phyloP scores from a whole-genome alignment of 345 rosid species.

The Corymbia maculata region DNA sequence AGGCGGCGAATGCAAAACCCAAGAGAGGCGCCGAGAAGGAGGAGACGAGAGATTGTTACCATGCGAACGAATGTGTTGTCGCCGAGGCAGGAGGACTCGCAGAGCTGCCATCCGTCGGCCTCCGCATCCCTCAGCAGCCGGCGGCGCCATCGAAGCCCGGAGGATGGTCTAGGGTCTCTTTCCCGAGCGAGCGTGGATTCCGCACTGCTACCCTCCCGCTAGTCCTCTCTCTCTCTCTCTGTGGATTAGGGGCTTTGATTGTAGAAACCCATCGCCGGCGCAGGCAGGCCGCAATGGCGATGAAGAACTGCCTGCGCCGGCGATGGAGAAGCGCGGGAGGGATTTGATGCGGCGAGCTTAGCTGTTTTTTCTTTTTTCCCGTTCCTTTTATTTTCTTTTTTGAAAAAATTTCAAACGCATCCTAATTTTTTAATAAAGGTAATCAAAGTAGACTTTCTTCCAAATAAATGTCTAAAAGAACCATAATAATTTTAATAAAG shows the following conservation, averaged over 20 bases:
- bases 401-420: too few relatives aligned
- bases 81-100: slow-evolving; percentile 92
- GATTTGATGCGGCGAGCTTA: not conserved
- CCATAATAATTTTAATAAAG: too few relatives aligned
- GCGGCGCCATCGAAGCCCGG: not conserved
- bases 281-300: not conserved
- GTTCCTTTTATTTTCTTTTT: too few relatives aligned
- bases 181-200: too few relatives aligned
- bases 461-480: too few relatives aligned
- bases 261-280: not conserved
- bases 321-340: not conserved
- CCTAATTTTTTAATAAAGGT: too few relatives aligned
- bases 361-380: not conserved
- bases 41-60: slow-evolving; percentile 12
- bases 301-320: not conserved
- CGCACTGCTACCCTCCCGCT: too few relatives aligned
- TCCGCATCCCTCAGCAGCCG: slow-evolving; percentile 11
- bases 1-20: not conserved
- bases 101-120: slow-evolving; percentile 86
- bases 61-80: slow-evolving; percentile 85
- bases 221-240: too few relatives aligned
- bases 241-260: too few relatives aligned
- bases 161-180: too few relatives aligned
- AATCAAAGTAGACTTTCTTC: too few relatives aligned
- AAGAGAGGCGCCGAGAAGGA: not conserved